These are phyloP conservation scores for Pichia sp. DNA, from an alignment of 1,139 yeast species.

Conservation along the genomic window DNA sequence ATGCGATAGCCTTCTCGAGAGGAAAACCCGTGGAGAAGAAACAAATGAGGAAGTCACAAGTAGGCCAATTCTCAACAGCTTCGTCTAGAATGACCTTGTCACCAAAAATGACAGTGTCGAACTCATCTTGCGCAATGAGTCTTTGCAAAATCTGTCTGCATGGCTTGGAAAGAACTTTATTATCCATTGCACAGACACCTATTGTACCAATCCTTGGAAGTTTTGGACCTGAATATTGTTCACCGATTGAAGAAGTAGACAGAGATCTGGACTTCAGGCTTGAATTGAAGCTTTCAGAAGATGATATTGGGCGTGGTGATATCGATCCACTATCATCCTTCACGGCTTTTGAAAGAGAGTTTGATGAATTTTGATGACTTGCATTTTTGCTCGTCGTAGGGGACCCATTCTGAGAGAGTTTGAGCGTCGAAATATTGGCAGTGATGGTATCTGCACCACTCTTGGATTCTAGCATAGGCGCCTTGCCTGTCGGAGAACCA, in stretches of 20 bases:
- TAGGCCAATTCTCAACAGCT: conserved; percentile 94
- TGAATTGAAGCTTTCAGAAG: conserved; percentile 11
- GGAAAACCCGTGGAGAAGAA: conserved; percentile 97
- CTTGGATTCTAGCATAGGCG: too few species aligned
- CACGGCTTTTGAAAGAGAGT: too few species aligned
- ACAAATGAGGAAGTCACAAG: conserved; percentile 89
- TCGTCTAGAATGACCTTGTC: conserved; percentile 96
- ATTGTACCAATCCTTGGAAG: conserved; percentile 82
- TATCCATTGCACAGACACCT: conserved; percentile 99
- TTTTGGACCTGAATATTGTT: conserved; percentile 33
- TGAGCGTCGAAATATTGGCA: too few species aligned
- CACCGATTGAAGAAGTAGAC: conserved; percentile 31
- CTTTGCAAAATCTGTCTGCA: conserved; percentile 87
- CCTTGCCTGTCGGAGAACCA: too few species aligned
- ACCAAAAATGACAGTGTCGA: conserved; percentile 94
- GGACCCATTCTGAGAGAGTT: too few species aligned
- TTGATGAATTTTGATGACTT: too few species aligned
- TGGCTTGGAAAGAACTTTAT: conserved; percentile 92
- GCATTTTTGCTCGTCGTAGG: too few species aligned
- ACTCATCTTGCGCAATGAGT: conserved; percentile 87
- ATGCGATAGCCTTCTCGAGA: conserved; percentile 86
- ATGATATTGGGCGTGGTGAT: conserved; percentile 6
- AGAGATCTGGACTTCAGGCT: conserved; percentile 31
- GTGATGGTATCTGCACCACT: too few species aligned
- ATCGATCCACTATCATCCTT: too few species aligned